phyloP scores from a whole-genome alignment of 139 green algal genomes.

The Chlamydomonas sp. region DNA sequence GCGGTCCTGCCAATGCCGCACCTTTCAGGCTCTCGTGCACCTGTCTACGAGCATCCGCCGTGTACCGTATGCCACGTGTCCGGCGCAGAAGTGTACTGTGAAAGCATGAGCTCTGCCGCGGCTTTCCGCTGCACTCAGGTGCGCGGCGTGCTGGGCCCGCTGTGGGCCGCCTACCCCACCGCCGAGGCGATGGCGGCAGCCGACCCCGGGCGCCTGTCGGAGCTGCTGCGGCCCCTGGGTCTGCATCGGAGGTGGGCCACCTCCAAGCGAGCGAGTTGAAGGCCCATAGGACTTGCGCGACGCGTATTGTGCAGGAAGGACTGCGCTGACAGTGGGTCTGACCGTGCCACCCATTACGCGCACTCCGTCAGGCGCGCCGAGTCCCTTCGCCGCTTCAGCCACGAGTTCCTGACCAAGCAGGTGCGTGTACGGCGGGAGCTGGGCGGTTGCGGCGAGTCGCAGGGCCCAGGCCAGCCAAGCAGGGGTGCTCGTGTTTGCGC shows the following conservation, averaged over 20 bases:
- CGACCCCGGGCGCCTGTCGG: conserved; percentile 10
- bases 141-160: conserved; percentile 79
- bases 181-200: conserved; percentile 61
- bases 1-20: too few relatives aligned
- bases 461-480: too few relatives aligned
- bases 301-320: too few relatives aligned
- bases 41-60: too few relatives aligned
- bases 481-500: too few relatives aligned
- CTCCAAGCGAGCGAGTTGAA: too few relatives aligned
- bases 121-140: conserved; percentile 67
- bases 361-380: conserved; percentile 74
- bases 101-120: background rate
- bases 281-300: too few relatives aligned
- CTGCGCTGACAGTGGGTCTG: too few relatives aligned
- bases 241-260: conserved; percentile 46
- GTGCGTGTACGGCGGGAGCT: conserved; percentile 33
- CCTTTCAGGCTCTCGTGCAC: too few relatives aligned
- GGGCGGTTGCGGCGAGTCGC: background rate
- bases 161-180: conserved; percentile 82
- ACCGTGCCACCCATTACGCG: too few relatives aligned
- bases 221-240: conserved; percentile 85
- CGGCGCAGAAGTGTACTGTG: too few relatives aligned
- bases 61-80: too few relatives aligned
- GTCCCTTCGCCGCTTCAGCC: conserved; percentile 79
- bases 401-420: conserved; percentile 81